Conservation (phyloP, 2,329 filamentous ascomycete species). For the Coniochaeta ligniaria region DNA sequence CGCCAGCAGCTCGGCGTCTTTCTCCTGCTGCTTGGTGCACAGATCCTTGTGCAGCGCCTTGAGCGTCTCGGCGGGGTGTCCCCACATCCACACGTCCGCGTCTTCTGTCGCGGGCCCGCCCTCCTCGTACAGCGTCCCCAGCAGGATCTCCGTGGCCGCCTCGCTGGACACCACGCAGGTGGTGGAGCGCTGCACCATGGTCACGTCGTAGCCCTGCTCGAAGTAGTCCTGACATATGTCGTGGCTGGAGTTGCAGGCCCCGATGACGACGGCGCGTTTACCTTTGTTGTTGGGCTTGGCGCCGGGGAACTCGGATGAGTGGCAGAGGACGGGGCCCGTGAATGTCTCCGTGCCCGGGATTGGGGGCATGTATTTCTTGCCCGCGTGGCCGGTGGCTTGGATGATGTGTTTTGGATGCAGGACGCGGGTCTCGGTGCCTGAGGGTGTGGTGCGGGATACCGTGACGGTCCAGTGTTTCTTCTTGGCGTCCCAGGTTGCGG, state of each 20-base stretch:
- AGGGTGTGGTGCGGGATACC: slow-evolving; percentile 19
- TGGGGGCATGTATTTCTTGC: slow-evolving; percentile 26
- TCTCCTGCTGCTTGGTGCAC: slow-evolving; percentile 22
- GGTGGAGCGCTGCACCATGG: slow-evolving; percentile 61
- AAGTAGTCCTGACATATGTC: slow-evolving; percentile 64
- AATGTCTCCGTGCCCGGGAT: slow-evolving; percentile 40
- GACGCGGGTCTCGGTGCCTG: slow-evolving; percentile 29
- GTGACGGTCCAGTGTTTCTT: slow-evolving; percentile 46
- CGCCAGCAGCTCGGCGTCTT: slow-evolving; percentile 29
- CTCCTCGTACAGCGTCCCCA: slow-evolving; percentile 45
- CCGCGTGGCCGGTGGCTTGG: slow-evolving; percentile 47
- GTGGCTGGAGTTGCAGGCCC: slow-evolving; percentile 61
- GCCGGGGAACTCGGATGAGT: slow-evolving; percentile 54
- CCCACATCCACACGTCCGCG: slow-evolving; percentile 54
- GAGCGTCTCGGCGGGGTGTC: slow-evolving; percentile 49
- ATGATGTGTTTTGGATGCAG: slow-evolving; percentile 44
- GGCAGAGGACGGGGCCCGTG: slow-evolving; percentile 51
- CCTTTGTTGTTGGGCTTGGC: slow-evolving; percentile 35
- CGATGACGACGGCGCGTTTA: slow-evolving; percentile 51
- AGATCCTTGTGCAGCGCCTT: slow-evolving; percentile 49
- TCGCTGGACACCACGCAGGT: slow-evolving; percentile 57
- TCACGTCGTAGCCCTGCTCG: slow-evolving; percentile 60
- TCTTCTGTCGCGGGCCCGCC: slow-evolving; percentile 55
- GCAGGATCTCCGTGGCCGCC: slow-evolving; percentile 41
- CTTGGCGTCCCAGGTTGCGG: slow-evolving; percentile 37